Base-by-base conservation (phyloP, 371 early-diverging fungal genomes). In the Apophysomyces trapeziformis region DNA sequence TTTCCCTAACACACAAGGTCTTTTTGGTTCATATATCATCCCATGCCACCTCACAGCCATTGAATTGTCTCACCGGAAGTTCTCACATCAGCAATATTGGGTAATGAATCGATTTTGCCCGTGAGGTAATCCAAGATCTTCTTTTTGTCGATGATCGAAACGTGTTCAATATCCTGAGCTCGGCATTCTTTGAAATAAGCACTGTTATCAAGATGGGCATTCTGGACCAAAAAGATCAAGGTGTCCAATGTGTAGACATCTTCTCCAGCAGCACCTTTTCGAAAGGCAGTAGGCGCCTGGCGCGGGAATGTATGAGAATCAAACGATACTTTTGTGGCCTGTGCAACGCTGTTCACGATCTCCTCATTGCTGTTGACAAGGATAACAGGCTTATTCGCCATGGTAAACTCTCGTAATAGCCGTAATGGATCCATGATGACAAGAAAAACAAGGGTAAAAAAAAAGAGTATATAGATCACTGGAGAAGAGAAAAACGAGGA, bases 181-280 rank as follows among this genome's bases (percentile, higher is more conserved):
- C 85, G 82, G 47, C 90, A 85, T 72, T 81, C 84, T 65, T 89
- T 85, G 56, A 93, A 83, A 68, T 94, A 94, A 57, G 85, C 85
- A 63, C 91, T 80, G 39, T 92, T 91, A 61, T 87, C 90, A 56
- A 87, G 77, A 60, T 84, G 74, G 1, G 83, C 77, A 66, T 90
- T 85, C 68, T 85, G 85, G 7, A 89, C 77, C 14, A 93, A 85
- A 73, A 89, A 92, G 59, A 93, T 76, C n/a, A 95, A 76, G 0
- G 95, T 86, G 38, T 87, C 89, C n/a, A 94, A 79, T 6, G 85
- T 78, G 74, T 94, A 94, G 1, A 78, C 83, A 63, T 89, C 90
- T 35, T 79, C 77, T 44, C 84, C 82, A 59, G 76, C 70, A 11
- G 63, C 72, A 35, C 67, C 71, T 60, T 87, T 87, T 65, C 77